Conservation (phyloP, 1,139 yeast species). For the Saccharomyces hybrid region DNA sequence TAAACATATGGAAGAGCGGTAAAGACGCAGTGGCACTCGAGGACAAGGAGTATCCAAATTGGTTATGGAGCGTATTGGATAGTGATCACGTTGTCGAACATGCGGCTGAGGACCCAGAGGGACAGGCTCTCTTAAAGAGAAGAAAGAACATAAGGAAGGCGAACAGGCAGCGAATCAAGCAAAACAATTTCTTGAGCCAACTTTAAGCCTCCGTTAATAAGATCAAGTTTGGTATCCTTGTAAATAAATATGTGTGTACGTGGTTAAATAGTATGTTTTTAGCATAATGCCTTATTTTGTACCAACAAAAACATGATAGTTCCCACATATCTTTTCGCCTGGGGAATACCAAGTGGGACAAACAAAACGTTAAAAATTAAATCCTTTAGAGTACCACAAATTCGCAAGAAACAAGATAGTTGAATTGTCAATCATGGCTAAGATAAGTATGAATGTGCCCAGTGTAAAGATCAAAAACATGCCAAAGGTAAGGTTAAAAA, state of each 20-base stretch:
- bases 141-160: conserved; percentile 58
- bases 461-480: neutral
- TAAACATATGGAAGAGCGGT: conserved; percentile 70
- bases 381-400: neutral
- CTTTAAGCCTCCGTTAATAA: conserved; percentile 8
- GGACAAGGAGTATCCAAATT: conserved; percentile 84
- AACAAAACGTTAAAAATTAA: neutral
- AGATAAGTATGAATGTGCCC: neutral
- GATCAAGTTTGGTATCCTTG: conserved; percentile 3
- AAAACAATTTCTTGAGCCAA: conserved; percentile 58
- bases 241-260: conserved; percentile 4
- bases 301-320: neutral
- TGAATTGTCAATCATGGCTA: neutral
- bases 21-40: conserved; percentile 86
- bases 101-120: conserved; percentile 36
- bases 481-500: neutral
- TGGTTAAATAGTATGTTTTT: neutral
- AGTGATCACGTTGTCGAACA: conserved; percentile 10
- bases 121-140: conserved; percentile 60
- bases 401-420: neutral
- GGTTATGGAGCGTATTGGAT: conserved; percentile 91
- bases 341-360: neutral
- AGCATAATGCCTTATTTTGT: neutral
- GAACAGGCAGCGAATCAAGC: conserved; percentile 66
- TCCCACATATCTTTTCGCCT: neutral